phyloP scores from a whole-genome alignment of 1,284 basidiomycete species.

The Meripilus lineatus region DNA sequence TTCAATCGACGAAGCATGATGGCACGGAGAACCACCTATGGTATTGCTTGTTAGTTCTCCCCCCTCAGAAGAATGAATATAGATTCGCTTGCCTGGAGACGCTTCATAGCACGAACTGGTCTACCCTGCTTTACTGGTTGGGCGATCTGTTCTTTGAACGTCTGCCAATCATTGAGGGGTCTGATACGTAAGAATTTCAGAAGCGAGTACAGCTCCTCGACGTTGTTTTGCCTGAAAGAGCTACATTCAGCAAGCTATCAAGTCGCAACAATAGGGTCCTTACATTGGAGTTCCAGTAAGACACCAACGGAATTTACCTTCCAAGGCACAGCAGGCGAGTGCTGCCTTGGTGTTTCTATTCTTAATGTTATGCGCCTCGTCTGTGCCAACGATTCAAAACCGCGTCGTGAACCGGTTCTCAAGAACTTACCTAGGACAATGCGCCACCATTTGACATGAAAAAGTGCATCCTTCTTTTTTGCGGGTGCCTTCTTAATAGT shows the following conservation, averaged over 20 bases:
- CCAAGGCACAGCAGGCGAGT: slow-evolving; percentile 75
- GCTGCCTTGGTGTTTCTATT: slow-evolving; percentile 83
- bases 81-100: slow-evolving; percentile 56
- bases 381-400: slow-evolving; percentile 33
- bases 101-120: slow-evolving; percentile 75
- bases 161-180: slow-evolving; percentile 78
- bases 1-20: slow-evolving; percentile 93
- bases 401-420: background rate
- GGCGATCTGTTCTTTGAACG: slow-evolving; percentile 77
- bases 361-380: slow-evolving; percentile 98
- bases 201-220: slow-evolving; percentile 86
- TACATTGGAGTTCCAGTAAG: slow-evolving; percentile 88
- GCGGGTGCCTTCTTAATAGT: slow-evolving; percentile 32
- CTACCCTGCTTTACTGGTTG: slow-evolving; percentile 74
- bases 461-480: slow-evolving; percentile 65
- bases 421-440: slow-evolving; percentile 69
- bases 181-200: slow-evolving; percentile 85
- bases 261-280: slow-evolving; percentile 24
- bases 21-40: slow-evolving; percentile 73
- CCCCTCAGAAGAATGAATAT: background rate
- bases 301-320: slow-evolving; percentile 84
- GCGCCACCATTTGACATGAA: slow-evolving; percentile 79
- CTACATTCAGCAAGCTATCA: slow-evolving; percentile 10
- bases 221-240: slow-evolving; percentile 56
- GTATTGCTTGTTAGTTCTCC: background rate